Evolutionary conservation across 2,329 filamentous ascomycete species (phyloP).

Genomic region (Lachnellula occidentalis): DNA sequence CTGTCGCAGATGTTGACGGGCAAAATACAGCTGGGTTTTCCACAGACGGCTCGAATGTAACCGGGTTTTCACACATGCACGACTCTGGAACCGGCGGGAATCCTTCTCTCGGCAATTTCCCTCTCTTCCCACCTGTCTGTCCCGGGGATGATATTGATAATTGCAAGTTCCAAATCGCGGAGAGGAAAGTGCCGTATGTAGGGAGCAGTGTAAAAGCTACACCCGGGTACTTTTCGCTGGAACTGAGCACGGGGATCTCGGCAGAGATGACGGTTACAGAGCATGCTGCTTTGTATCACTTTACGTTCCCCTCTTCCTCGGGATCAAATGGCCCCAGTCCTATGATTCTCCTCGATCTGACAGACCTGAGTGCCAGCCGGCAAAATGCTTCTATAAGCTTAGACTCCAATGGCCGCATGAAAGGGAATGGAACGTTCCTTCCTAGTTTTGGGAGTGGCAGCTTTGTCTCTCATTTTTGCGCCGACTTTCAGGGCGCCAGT

Average conservation of each 20-base stretch:
- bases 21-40: conserved; percentile 54
- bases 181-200: conserved; percentile 35
- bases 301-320: conserved; percentile 48
- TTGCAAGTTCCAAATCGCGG: conserved; percentile 53
- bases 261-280: conserved; percentile 65
- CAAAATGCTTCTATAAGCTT: conserved; percentile 54
- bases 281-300: conserved; percentile 59
- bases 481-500: conserved; percentile 56
- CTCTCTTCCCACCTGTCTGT: conserved; percentile 64
- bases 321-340: conserved; percentile 39
- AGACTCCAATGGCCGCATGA: conserved; percentile 55
- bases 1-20: conserved; percentile 49
- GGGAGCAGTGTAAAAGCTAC: conserved; percentile 47
- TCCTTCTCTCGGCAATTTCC: conserved; percentile 67
- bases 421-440: conserved; percentile 53
- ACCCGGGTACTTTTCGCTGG: conserved; percentile 62
- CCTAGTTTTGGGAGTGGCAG: conserved; percentile 60
- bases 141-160: conserved; percentile 54
- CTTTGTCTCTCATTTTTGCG: conserved; percentile 60
- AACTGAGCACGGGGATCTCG: conserved; percentile 48
- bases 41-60: conserved; percentile 36
- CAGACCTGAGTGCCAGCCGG: conserved; percentile 54
- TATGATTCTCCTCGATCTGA: conserved; percentile 59
- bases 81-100: conserved; percentile 42
- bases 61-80: conserved; percentile 33